Evolutionary conservation across 257 asterid species (phyloP), one percentile per base, ranked within the genome.

Genomic region (Misopates orontium): DNA sequence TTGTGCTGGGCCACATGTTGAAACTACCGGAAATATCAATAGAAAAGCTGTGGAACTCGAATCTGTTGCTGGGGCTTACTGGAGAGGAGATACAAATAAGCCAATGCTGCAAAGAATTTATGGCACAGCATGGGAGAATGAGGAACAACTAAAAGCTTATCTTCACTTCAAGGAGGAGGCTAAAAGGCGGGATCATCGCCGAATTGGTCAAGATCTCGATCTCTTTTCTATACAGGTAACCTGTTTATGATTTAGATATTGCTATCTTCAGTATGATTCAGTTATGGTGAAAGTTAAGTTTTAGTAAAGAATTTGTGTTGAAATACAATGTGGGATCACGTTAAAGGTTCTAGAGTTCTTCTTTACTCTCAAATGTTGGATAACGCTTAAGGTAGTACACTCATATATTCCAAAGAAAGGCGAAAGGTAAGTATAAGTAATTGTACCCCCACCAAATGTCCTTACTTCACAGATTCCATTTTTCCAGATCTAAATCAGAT

Each of bases 1-100:
- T 75, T 93, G 99, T 86, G 99, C 97, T 60, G 99, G 99, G 57
- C 99, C 97, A 69, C 99, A 93, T 83, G 96, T 93, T 66, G 99
- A 93, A 79, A 79, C 95, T 74, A 93, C 99, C 56, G 99, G 97
- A 56, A 75, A 83, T 56, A 93, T 93, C 69, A 83, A 83, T 74
- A 87, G 80, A 67, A 93, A 86, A 75, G 96, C 96, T 67, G 75
- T 93, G 47, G 91, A 87, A 55, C 99, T 93, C 63, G 99, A 93
- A 76, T 93, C 97, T 56, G 96, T 93, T 74, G 99, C 99, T 67
- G 99, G 99, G 75, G 99, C 99, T 64, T 93, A 93, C 83, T 93
- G 99, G 99, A 83, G 99, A 82, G 97, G 99, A 75, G 96, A 93
- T 67, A 81, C 79, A 59, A 77, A 79, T 66, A 90, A 75, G 71